Base-by-base conservation (phyloP, 208 protist species). In the Leishmania aethiopica region DNA sequence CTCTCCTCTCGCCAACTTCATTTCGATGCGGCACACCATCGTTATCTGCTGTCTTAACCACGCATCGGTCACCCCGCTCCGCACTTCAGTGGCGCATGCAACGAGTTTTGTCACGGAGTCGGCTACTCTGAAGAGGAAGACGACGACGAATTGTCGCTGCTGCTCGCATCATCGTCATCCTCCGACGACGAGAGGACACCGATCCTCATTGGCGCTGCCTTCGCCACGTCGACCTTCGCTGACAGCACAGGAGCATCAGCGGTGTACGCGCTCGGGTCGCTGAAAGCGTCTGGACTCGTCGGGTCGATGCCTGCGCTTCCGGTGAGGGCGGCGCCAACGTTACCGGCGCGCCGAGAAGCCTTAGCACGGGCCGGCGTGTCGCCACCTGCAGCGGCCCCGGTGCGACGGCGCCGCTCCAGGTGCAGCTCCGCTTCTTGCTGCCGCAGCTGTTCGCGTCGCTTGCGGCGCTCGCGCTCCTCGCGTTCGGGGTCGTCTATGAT, bases 401-500 rank as follows among this genome's bases (percentile, higher is more conserved):
- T 70, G 6, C 51, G 82, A 5, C 83, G 78, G 42, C 78, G 78
- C 32, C 45, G 71, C 45, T 72, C 62, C 51, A 74, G 45, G 22
- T 75, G 51, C 19, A 2, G 59, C 13, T 51, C 83, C 1, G 64
- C 83, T 13, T 69, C 64, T 37, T 59, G 17, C 1, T 76, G 70
- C 40, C 74, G 74, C 6, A 77, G 60, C 13, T 73, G 64, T 6
- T 55, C 49, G 37, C 83, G 83, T 32, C 40, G 60, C 25, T 55
- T 32, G 6, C 64, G 77, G 10, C n/a, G 78, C 80, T 84, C 80
- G 19, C 78, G 79, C 64, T 67, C 25, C 78, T 86, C 53, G 13
- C 72, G 66, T 3, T 67, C 71, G 13, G 89, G 90, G 84, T 95
- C 89, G 80, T 96, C 94, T 66, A 97, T 89, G 75, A 98, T 95